Conservation (phyloP, 2,329 filamentous ascomycete genomes). For the Hymenoscyphus repandus region DNA sequence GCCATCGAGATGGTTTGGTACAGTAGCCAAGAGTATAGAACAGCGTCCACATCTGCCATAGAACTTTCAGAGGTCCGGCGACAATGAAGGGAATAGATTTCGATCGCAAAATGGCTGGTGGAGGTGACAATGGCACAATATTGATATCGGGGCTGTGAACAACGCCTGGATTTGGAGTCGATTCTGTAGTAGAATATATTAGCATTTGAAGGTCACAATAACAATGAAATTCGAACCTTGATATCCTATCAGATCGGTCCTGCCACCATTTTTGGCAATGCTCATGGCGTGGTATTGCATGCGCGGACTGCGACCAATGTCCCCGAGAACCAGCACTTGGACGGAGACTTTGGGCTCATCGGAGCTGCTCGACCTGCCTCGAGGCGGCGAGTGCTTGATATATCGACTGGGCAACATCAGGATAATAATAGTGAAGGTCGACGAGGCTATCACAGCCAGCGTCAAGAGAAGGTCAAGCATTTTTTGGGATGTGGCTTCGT, state of each 20-base stretch:
- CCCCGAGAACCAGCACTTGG: constrained; percentile 87
- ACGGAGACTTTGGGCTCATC: constrained; percentile 44
- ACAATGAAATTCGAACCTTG: constrained; percentile 49
- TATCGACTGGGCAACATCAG: constrained; percentile 35
- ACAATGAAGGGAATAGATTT: constrained; percentile 71
- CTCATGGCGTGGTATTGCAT: constrained; percentile 99
- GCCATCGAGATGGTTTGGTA: constrained; percentile 72
- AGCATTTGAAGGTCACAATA: constrained; percentile 10
- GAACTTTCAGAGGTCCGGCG: constrained; percentile 75
- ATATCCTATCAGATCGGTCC: constrained; percentile 85
- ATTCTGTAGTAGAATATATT: constrained; percentile 48
- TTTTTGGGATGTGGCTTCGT: constrained; percentile 14
- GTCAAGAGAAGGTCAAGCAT: constrained; percentile 29
- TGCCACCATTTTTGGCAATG: constrained; percentile 73
- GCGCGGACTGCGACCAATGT: constrained; percentile 90
- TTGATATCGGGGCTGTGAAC: constrained; percentile 61
- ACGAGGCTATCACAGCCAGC: constrained; percentile 28
- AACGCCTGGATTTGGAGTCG: constrained; percentile 74
- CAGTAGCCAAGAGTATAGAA: constrained; percentile 68
- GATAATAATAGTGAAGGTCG: constrained; percentile 30
- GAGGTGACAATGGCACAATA: constrained; percentile 63
- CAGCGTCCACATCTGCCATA: constrained; percentile 73
- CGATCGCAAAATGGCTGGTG: constrained; percentile 62
- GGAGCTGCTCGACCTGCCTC: constrained; percentile 21
- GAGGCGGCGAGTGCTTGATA: constrained; percentile 32